Percentiles rank a stretch among this genome's conserved stretches.
Conservation (phyloP, 2,329 filamentous ascomycete species). For the Aspergillus awamori region DNA sequence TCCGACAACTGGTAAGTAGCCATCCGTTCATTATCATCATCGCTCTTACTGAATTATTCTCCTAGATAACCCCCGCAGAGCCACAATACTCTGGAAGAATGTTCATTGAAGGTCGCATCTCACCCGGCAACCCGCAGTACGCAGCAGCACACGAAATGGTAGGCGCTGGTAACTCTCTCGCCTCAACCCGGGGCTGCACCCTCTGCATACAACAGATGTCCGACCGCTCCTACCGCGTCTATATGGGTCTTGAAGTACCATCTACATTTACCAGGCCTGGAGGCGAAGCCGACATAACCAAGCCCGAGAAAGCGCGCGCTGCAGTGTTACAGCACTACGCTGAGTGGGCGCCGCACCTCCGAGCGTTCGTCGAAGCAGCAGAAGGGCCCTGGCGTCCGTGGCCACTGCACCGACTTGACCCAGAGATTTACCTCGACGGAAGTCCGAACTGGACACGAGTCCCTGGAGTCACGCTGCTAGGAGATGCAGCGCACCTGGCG, state of each 20-base stretch:
- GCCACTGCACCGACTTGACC: constrained; percentile 28
- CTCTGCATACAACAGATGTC: constrained; percentile 25
- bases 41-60: background rate
- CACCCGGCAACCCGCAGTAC: constrained; percentile 32
- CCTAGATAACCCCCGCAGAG: constrained; percentile 35
- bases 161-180: background rate
- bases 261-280: constrained; percentile 5
- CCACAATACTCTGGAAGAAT: constrained; percentile 40
- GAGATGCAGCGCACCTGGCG: constrained; percentile 35
- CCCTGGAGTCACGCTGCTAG: constrained; percentile 31
- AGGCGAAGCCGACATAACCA: background rate
- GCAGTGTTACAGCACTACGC: background rate
- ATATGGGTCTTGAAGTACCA: constrained; percentile 22
- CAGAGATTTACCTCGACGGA: constrained; percentile 6
- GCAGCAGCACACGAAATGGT: constrained; percentile 24
- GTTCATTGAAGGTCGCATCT: constrained; percentile 33
- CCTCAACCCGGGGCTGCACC: constrained; percentile 9
- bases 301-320: background rate
- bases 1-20: constrained; percentile 33
- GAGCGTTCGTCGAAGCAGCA: constrained; percentile 20
- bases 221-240: constrained; percentile 24
- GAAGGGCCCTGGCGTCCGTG: constrained; percentile 27
- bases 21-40: background rate
- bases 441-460: constrained; percentile 24
- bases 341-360: constrained; percentile 21